Evolutionary conservation across 352 stramenopile genomes (phyloP).

Genomic region (Bremia lactucae): DNA sequence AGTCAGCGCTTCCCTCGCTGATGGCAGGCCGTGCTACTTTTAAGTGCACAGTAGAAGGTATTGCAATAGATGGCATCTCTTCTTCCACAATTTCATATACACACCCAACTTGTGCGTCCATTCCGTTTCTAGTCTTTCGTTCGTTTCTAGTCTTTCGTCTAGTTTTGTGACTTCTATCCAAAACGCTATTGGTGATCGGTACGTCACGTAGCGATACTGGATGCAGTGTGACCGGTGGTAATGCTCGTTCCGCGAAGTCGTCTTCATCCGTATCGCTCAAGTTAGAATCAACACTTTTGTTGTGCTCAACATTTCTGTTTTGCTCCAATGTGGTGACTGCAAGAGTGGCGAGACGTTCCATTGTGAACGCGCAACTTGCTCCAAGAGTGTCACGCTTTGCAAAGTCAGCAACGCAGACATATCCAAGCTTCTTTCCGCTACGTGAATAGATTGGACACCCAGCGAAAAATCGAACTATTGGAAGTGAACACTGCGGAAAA

Average conservation of each 20-base stretch:
- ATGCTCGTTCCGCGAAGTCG: constrained; percentile 14
- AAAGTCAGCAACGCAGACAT: constrained; percentile 68
- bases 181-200: constrained; percentile 3
- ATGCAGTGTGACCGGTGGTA: constrained; percentile 13
- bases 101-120: constrained; percentile 19
- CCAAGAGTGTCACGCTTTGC: constrained; percentile 68
- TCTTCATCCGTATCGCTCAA: constrained; percentile 17
- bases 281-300: constrained; percentile 5
- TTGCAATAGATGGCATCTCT: constrained; percentile 14
- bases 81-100: constrained; percentile 37
- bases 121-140: constrained; percentile 1
- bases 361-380: constrained; percentile 62
- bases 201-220: constrained; percentile 39
- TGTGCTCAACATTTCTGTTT: constrained; percentile 29
- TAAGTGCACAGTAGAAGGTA: constrained; percentile 15
- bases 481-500: constrained; percentile 33
- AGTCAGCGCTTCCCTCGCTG: constrained; percentile 32
- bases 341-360: constrained; percentile 66
- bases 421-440: constrained; percentile 54
- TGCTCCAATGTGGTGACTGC: constrained; percentile 72
- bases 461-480: constrained; percentile 63
- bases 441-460: constrained; percentile 71
- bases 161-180: constrained; percentile 1
- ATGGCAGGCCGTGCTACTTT: constrained; percentile 9
- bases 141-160: too few species aligned